Percentiles rank a stretch among this genome's conserved stretches.
Evolutionary conservation across 2,329 filamentous ascomycete genomes (phyloP).

Genomic region (Verticillium klebahnii): DNA sequence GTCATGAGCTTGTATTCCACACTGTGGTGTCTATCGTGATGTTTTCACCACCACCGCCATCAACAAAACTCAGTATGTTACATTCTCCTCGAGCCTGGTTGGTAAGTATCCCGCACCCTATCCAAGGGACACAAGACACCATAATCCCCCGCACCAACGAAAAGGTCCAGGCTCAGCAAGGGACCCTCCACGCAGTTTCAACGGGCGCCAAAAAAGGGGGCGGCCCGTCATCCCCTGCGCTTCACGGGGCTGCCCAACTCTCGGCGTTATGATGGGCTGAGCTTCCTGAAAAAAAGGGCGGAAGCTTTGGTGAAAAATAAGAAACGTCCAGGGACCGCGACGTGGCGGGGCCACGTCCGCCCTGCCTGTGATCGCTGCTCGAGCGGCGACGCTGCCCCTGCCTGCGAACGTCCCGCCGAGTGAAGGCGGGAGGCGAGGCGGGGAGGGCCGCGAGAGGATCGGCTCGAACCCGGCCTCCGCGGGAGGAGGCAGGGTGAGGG

Average conservation of each 20-base stretch:
- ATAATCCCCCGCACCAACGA: slow-evolving; percentile 17
- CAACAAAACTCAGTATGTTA: neutral
- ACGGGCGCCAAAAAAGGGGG: neutral
- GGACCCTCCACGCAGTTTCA: slow-evolving; percentile 9
- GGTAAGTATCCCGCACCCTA: neutral
- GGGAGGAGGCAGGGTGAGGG: neutral
- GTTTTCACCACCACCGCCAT: neutral
- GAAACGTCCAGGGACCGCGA: neutral
- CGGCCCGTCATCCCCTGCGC: slow-evolving; percentile 10
- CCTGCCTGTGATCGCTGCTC: slow-evolving; percentile 4
- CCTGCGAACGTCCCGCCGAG: neutral
- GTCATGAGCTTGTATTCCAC: no score
- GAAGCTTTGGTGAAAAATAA: neutral
- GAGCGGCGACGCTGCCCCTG: neutral
- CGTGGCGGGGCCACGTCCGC: neutral
- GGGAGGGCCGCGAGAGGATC: slow-evolving; percentile 3
- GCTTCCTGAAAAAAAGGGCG: slow-evolving; percentile 6
- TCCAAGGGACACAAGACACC: neutral
- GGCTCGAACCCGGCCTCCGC: neutral
- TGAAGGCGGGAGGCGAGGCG: neutral
- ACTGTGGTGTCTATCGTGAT: neutral
- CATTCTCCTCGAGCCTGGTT: neutral
- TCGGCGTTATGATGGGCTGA: slow-evolving; percentile 29
- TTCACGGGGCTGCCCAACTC: slow-evolving; percentile 25
- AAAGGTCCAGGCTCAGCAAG: slow-evolving; percentile 19